Conservation (phyloP, 306 rosid species). For the Cucumis melo region DNA sequence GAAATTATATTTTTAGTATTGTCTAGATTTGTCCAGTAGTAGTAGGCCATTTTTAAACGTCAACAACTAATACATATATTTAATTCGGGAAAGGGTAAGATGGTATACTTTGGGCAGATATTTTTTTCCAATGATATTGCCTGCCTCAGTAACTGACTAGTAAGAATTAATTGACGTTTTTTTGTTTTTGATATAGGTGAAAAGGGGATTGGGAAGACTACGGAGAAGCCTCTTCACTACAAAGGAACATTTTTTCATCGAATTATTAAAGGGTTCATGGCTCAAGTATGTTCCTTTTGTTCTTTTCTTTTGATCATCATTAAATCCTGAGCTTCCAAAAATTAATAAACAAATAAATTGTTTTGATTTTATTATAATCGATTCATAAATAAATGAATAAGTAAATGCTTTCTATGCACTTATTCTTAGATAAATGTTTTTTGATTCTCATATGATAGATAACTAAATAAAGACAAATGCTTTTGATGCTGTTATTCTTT, state of each 20-base stretch:
- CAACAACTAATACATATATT: neutral
- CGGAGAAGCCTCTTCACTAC: constrained; percentile 78
- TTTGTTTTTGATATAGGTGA: constrained; percentile 42
- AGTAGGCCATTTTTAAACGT: neutral
- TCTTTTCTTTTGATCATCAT: neutral
- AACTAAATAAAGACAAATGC: neutral
- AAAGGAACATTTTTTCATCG: constrained; percentile 81
- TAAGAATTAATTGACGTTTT: constrained; percentile 1
- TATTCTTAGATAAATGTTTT: neutral
- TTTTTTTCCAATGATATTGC: neutral
- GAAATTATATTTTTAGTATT: neutral
- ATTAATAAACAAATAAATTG: neutral
- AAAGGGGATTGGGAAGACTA: constrained; percentile 72
- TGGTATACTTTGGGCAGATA: neutral
- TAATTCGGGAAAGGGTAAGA: neutral
- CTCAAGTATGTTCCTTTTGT: constrained; percentile 58
- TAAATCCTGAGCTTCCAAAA: neutral
- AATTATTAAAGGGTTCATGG: constrained; percentile 88
- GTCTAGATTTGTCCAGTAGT: neutral
- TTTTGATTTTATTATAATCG: neutral
- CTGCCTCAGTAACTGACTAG: neutral
- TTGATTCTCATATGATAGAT: neutral
- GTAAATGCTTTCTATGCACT: neutral
- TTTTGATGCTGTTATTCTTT: neutral
- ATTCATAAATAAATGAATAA: neutral